Evolutionary conservation across 2,329 filamentous ascomycete genomes (phyloP), one percentile per base, ranked within the genome.

Genomic region (Aspergillus sp.): DNA sequence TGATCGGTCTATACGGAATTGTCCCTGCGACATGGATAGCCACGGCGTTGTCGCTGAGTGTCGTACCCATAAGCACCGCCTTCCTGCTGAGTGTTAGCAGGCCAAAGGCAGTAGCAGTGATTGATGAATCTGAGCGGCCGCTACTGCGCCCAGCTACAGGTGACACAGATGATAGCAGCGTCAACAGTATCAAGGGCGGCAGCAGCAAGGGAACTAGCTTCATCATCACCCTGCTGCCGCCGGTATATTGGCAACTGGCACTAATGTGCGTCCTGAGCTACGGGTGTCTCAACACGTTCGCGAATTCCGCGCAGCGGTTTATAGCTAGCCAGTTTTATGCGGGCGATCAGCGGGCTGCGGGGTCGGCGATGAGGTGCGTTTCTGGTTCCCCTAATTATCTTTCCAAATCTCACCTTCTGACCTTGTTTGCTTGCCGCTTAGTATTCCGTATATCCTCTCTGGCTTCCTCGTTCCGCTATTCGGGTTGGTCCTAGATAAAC

Each of bases 241-340:
- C 23, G 11, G 23, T 40, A 15, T 57, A 31, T 43, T 57, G 55
- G 55, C 33, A 52, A 6, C 19, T 57, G 15, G 55, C 50, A 23
- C 23, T 52, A 12, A 33, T 57, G 23, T 52, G 41, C 24, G 19
- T 52, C 14, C 17, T 52, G 7, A 43, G 48, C 48, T 57, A 57
- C 21, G 48, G 48, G 39, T 46, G 41, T 17, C 7, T 48, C 9
- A 51, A 51, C 31, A 52, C 55, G 15, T 57, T 57, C 49, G 33
- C 48, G 14, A 57, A 57, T 24, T 57, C 55, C 12, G 55, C 48
- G 17, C 55, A 57, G 15, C 55, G 55, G n/a, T 52, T 57, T 14
- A 21, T 57, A 17, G 55, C 55, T 11, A 12, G 11, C 6, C 33
- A 35, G 6, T 57, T 52, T 24, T 57, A 57, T 12, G 14, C 47